Percentiles rank a stretch among this genome's conserved stretches.
Conservation (phyloP, 1,139 yeast species). For the Torulaspora globosa region DNA sequence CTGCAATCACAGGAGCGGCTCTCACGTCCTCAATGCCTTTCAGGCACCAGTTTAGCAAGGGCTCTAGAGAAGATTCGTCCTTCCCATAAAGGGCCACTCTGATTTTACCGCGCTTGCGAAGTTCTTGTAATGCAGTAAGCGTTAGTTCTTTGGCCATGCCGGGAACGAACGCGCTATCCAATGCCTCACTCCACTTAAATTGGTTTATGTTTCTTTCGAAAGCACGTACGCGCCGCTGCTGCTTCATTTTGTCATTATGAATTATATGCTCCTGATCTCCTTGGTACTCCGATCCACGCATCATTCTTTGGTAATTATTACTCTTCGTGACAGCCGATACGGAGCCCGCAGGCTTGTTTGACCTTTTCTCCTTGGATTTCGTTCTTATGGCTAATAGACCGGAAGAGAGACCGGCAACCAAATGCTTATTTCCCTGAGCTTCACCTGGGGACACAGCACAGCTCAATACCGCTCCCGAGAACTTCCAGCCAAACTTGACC, state of each 20-base stretch:
- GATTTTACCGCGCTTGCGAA: constrained; percentile 83
- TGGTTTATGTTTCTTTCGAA: constrained; percentile 82
- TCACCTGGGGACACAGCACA: constrained; percentile 86
- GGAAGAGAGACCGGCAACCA: constrained; percentile 89
- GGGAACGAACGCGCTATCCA: constrained; percentile 75
- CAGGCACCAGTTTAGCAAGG: constrained; percentile 77
- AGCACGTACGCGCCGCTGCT: constrained; percentile 60
- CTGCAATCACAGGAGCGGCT: constrained; percentile 69
- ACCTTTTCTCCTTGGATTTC: constrained; percentile 64
- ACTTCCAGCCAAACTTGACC: constrained; percentile 96
- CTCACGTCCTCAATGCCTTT: constrained; percentile 76
- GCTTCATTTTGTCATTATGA: constrained; percentile 51
- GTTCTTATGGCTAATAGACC: constrained; percentile 89
- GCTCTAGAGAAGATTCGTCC: constrained; percentile 82
- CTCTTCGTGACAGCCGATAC: constrained; percentile 27
- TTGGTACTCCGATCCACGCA: constrained; percentile 84
- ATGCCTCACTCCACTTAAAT: constrained; percentile 89
- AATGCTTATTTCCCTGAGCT: constrained; percentile 53
- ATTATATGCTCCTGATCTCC: constrained; percentile 84
- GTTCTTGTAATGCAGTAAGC: constrained; percentile 74
- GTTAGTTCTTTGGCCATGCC: constrained; percentile 79
- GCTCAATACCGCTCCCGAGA: constrained; percentile 85
- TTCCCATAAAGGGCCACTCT: constrained; percentile 72
- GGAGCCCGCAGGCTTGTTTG: constrained; percentile 43
- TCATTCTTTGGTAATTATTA: constrained; percentile 62